phyloP scores from a whole-genome alignment of 129 eudicot species.

The Chrysanthemum seticuspe region DNA sequence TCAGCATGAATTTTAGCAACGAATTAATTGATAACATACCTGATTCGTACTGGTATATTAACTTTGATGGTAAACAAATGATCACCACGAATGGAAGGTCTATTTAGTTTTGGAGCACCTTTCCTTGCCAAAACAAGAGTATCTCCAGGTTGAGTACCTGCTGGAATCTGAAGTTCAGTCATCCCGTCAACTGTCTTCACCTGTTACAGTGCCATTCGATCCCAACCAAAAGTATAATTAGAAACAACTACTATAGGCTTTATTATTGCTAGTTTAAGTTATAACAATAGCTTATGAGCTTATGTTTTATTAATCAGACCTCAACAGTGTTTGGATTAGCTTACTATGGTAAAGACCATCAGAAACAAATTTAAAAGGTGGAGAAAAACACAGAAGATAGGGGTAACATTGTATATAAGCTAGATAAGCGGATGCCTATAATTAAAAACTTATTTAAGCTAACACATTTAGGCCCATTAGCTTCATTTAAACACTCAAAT shows the following conservation, averaged over 20 bases:
- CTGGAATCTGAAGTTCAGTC: slow-evolving; percentile 81
- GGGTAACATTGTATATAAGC: no score
- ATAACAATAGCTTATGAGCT: no score
- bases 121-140: slow-evolving; percentile 86
- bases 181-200: slow-evolving; percentile 94
- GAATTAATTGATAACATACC: slow-evolving; percentile 39
- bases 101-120: slow-evolving; percentile 91
- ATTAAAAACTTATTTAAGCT: no score
- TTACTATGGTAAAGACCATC: no score
- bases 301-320: no score
- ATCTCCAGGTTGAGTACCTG: slow-evolving; percentile 99
- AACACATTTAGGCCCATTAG: no score
- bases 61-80: slow-evolving; percentile 87
- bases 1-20: not conserved
- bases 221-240: not conserved
- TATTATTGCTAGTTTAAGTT: no score
- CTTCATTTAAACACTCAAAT: no score
- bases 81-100: slow-evolving; percentile 98
- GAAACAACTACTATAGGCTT: not conserved
- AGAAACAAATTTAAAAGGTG: no score
- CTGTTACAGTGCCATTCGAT: slow-evolving; percentile 40
- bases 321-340: no score
- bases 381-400: no score
- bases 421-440: no score
- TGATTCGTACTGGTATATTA: slow-evolving; percentile 83